These are phyloP conservation scores for Colletotrichum acutatum DNA, from an alignment of 2,329 filamentous ascomycete species.

Conservation along the genomic window DNA sequence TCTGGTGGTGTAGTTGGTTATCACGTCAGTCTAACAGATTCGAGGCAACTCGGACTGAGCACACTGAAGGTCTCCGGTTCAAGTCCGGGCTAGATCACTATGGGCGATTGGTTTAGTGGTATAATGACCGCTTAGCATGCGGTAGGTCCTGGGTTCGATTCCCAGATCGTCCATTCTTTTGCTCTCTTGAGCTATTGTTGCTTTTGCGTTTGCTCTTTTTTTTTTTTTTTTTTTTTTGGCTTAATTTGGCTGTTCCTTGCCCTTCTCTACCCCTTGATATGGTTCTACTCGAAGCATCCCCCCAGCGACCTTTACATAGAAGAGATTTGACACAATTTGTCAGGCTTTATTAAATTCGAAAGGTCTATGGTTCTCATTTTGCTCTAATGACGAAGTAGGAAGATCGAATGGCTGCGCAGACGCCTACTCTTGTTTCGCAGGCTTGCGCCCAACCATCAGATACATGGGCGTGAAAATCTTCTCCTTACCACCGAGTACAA, in stretches of 20 bases:
- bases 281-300: too few relatives aligned
- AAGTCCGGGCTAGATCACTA: constrained; percentile 32
- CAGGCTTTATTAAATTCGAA: background rate
- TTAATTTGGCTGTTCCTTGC: background rate
- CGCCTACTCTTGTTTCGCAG: constrained; percentile 48
- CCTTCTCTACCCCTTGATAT: background rate
- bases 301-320: too few relatives aligned
- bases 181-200: too few relatives aligned
- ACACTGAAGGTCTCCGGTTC: constrained; percentile 36
- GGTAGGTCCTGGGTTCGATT: constrained; percentile 34
- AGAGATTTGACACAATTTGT: background rate
- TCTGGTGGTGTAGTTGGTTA: constrained; percentile 54
- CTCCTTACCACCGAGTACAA: constrained; percentile 84
- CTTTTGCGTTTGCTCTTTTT: background rate
- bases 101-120: constrained; percentile 35
- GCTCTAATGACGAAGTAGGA: too few relatives aligned
- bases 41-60: background rate
- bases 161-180: constrained; percentile 33
- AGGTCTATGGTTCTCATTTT: background rate
- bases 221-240: background rate
- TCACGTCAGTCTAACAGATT: constrained; percentile 58
- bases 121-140: constrained; percentile 36
- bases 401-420: background rate
- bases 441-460: constrained; percentile 89
- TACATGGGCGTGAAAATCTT: constrained; percentile 97